Conservation (phyloP, 2,329 filamentous ascomycete species). For the Penicillium sp. region DNA sequence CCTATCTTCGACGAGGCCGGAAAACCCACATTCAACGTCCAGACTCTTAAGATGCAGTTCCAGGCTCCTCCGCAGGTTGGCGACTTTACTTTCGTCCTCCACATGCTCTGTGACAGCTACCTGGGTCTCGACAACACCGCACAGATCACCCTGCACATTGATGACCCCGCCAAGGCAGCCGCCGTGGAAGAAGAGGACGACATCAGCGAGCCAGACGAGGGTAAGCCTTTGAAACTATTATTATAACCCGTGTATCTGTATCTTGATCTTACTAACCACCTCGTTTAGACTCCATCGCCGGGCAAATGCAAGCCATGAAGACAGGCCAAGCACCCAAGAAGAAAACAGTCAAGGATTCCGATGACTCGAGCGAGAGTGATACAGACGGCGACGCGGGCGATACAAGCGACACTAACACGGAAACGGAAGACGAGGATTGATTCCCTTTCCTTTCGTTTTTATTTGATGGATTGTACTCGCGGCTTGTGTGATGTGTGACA, state of each 20-base stretch:
- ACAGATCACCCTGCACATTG: constrained; percentile 83
- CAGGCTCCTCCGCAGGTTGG: constrained; percentile 88
- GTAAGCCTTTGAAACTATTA: constrained; percentile 53
- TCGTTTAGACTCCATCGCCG: constrained; percentile 72
- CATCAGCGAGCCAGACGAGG: constrained; percentile 96
- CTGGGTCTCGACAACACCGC: constrained; percentile 89
- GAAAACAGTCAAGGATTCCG: constrained; percentile 51
- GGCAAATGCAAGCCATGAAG: constrained; percentile 85
- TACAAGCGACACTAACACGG: constrained; percentile 58
- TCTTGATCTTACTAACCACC: constrained; percentile 14
- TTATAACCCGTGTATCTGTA: too few relatives aligned
- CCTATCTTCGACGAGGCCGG: constrained; percentile 75
- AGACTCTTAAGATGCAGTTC: constrained; percentile 96
- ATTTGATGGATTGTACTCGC: constrained; percentile 22
- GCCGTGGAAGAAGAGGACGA: constrained; percentile 83
- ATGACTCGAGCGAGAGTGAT: constrained; percentile 63
- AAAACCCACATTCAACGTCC: constrained; percentile 88
- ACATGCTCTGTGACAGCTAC: constrained; percentile 91
- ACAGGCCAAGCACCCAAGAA: constrained; percentile 59
- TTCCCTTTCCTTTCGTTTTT: constrained; percentile 15
- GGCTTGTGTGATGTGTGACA: constrained; percentile 20
- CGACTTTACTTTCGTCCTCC: constrained; percentile 91
- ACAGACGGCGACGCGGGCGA: constrained; percentile 61
- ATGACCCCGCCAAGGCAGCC: constrained; percentile 80
- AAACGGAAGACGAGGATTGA: constrained; percentile 74